Evolutionary conservation across 2,329 filamentous ascomycete species (phyloP), one percentile per base, ranked within the genome.

Genomic region (Zymoseptoria crescenta): DNA sequence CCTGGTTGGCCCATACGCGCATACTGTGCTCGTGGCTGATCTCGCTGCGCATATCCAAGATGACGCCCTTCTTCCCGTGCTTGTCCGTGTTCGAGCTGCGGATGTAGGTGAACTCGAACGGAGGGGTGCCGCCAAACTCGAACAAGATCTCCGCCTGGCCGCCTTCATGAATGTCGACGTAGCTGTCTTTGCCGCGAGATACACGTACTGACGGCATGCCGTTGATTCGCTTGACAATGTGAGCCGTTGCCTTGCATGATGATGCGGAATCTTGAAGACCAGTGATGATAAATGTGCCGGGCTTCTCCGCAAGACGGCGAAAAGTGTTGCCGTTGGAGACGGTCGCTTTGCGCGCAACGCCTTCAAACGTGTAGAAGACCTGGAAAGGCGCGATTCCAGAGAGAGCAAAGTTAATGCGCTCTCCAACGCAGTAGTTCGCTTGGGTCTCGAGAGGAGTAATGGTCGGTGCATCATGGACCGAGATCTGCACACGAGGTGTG

Each of bases 51-150:
- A 95, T 96, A 77, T 99, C 95, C 19, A 99, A 80, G 35, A 99
- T 83, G 68, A 86, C 81, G 45, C 87, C 85, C 70, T 86, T 88
- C 73, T 91, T 89, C 10, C 69, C 68, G 1, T 88, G 87, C 76
- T 87, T 91, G 60, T 77, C 75, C n/a, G 86, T 86, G 72, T 96
- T 96, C 51, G 90, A 90, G 74, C 88, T 94, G 62, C 94, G 83
- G 20, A 91, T 97, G 74, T 96, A 97, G 59, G 93, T 96, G 72
- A 97, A 99, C 75, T 97, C 94, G 70, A 99, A 99, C 1, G 94
- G 94, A 62, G 94, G 91, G 5, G 89, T 92, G 58, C 95, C 94
- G 79, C 89, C 92, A 76, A 99, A 99, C 69, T 96, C 89, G 68
- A 99, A 97, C 7, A 91, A 78, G 56, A 99, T 91, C 71, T 96